Evolutionary conservation across 257 asterid genomes (phyloP).

Genomic region (Catharanthus roseus): DNA sequence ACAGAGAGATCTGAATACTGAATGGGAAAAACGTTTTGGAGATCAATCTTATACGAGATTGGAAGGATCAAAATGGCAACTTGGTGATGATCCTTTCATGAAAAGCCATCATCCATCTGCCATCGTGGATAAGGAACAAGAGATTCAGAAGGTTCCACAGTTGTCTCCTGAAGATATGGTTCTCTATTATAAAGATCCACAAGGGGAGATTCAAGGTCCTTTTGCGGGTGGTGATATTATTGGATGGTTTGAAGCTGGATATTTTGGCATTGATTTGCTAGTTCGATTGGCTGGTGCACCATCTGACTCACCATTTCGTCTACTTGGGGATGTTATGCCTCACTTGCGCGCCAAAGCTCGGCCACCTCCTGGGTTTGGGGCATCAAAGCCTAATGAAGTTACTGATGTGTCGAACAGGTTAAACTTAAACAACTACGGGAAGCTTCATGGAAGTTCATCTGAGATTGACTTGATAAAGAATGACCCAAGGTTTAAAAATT

Average conservation of each 20-base stretch:
- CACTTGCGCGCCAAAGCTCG: slow-evolving; percentile 88
- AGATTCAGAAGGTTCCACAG: slow-evolving; percentile 40
- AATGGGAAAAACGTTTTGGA: slow-evolving; percentile 34
- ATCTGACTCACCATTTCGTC: slow-evolving; percentile 57
- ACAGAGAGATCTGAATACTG: slow-evolving; percentile 46
- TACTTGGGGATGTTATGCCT: slow-evolving; percentile 97
- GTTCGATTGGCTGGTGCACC: slow-evolving; percentile 80
- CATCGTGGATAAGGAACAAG: slow-evolving; percentile 49
- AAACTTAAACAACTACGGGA: slow-evolving; percentile 39
- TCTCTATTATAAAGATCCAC: slow-evolving; percentile 88
- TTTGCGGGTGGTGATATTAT: slow-evolving; percentile 89
- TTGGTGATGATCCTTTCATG: slow-evolving; percentile 46
- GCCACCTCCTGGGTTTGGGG: slow-evolving; percentile 94
- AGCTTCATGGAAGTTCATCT: slow-evolving; percentile 38
- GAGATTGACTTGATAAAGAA: slow-evolving; percentile 49
- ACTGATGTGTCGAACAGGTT: slow-evolving; percentile 44
- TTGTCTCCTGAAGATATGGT: slow-evolving; percentile 80
- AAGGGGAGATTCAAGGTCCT: slow-evolving; percentile 89
- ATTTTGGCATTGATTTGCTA: slow-evolving; percentile 90
- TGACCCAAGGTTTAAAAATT: slow-evolving; percentile 49
- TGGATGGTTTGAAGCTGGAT: slow-evolving; percentile 96
- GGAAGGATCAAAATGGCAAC: slow-evolving; percentile 49
- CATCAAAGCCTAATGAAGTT: slow-evolving; percentile 64
- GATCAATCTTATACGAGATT: slow-evolving; percentile 39
- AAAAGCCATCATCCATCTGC: slow-evolving; percentile 67